phyloP scores from a whole-genome alignment of 2,329 filamentous ascomycete genomes.

The Paramyrothecium sp. region DNA sequence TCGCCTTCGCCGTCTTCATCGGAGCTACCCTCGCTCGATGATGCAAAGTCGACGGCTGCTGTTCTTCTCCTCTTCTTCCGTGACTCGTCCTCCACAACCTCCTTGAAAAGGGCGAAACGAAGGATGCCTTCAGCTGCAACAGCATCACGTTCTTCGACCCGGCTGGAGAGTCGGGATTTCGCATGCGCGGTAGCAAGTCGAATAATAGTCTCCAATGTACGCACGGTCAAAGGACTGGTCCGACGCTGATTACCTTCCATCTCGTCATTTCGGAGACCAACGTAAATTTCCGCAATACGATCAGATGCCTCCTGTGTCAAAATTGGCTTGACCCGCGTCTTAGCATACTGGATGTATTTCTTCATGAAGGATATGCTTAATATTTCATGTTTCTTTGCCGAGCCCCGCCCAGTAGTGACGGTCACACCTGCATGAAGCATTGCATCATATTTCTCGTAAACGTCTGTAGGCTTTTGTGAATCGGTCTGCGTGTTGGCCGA shows the following conservation, averaged over 20 bases:
- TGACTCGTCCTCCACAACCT: slow-evolving; percentile 78
- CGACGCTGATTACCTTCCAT: slow-evolving; percentile 91
- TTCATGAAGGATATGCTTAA: slow-evolving; percentile 98
- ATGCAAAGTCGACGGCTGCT: slow-evolving; percentile 55
- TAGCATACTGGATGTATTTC: slow-evolving; percentile 99
- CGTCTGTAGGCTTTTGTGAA: slow-evolving; percentile 74
- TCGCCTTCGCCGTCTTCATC: slow-evolving; percentile 62
- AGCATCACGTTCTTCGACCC: slow-evolving; percentile 88
- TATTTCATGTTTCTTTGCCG: slow-evolving; percentile 78
- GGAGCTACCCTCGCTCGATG: slow-evolving; percentile 56
- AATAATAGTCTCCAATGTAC: slow-evolving; percentile 97
- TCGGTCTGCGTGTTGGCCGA: slow-evolving; percentile 76
- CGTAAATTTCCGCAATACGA: slow-evolving; percentile 88
- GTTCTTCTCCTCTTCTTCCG: slow-evolving; percentile 80
- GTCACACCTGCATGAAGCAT: slow-evolving; percentile 94
- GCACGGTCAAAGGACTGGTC: slow-evolving; percentile 92
- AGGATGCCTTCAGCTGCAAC: slow-evolving; percentile 85
- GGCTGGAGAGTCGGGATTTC: slow-evolving; percentile 82
- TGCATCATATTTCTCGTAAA: slow-evolving; percentile 93
- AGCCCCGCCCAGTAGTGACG: slow-evolving; percentile 69
- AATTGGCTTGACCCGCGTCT: slow-evolving; percentile 84
- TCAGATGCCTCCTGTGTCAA: slow-evolving; percentile 90
- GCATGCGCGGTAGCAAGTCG: slow-evolving; percentile 95
- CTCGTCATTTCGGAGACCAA: slow-evolving; percentile 91
- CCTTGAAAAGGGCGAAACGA: slow-evolving; percentile 95